phyloP scores from a whole-genome alignment of 1,284 basidiomycete species.

The Heterobasidion irregulare region DNA sequence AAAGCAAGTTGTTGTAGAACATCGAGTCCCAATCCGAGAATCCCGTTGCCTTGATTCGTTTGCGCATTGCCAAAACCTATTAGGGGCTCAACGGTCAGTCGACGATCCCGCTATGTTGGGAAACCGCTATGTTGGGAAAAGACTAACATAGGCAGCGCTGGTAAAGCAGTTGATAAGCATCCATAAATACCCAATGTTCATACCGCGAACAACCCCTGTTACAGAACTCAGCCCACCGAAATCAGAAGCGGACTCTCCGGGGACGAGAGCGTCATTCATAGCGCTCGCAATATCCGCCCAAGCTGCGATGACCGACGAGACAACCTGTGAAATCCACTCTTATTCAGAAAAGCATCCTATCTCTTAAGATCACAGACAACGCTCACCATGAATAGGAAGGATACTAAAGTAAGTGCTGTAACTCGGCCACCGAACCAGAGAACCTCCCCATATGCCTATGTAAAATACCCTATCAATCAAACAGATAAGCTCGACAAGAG shows the following conservation, averaged over 20 bases:
- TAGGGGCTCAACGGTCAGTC: not conserved
- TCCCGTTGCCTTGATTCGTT: conserved; percentile 93
- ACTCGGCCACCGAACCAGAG: conserved; percentile 94
- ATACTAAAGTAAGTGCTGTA: conserved; percentile 80
- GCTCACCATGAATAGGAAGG: conserved; percentile 89
- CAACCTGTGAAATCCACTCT: conserved; percentile 41
- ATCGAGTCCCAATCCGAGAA: conserved; percentile 99
- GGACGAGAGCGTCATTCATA: conserved; percentile 47
- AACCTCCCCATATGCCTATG: conserved; percentile 91
- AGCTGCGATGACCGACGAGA: conserved; percentile 95
- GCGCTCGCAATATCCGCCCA: conserved; percentile 57
- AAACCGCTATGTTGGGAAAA: not conserved
- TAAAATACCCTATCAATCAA: not conserved
- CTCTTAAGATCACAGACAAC: not conserved
- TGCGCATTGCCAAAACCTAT: conserved; percentile 92
- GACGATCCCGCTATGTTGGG: not conserved
- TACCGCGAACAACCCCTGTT: conserved; percentile 40
- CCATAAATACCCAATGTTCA: conserved; percentile 92
- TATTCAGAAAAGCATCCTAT: not conserved
- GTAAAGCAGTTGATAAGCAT: conserved; percentile 91
- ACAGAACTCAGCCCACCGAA: conserved; percentile 34
- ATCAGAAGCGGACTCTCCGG: conserved; percentile 34
- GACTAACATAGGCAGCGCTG: conserved; percentile 85
- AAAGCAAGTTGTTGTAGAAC: conserved; percentile 98
- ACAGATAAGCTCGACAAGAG: not conserved